phyloP scores from a whole-genome alignment of 2,329 filamentous ascomycete species.

The Canariomyces notabilis region DNA sequence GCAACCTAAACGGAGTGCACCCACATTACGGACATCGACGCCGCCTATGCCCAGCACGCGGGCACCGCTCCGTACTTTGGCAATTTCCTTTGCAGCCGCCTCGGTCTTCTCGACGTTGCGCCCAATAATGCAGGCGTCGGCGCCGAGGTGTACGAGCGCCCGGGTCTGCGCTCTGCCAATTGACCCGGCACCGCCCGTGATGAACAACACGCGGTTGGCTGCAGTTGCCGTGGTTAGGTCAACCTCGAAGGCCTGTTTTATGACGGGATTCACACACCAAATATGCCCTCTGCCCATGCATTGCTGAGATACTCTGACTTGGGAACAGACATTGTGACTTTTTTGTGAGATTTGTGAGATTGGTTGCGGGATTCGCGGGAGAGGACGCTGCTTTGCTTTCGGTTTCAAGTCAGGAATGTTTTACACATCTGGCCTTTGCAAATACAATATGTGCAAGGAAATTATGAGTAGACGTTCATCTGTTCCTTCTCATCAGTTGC shows the following conservation, averaged over 20 bases:
- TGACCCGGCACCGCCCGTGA: conserved; percentile 87
- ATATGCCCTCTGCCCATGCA: conserved; percentile 83
- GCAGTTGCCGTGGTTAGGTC: neutral
- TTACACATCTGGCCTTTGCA: too few species aligned
- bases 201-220: conserved; percentile 89
- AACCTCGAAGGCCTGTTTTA: neutral
- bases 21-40: conserved; percentile 68
- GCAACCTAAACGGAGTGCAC: conserved; percentile 27
- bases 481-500: too few species aligned
- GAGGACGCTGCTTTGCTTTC: too few species aligned
- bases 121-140: conserved; percentile 89
- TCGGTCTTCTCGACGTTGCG: conserved; percentile 87
- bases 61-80: conserved; percentile 68
- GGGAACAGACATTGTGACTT: conserved; percentile 62
- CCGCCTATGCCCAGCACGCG: conserved; percentile 84
- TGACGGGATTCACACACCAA: conserved; percentile 51
- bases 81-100: conserved; percentile 72
- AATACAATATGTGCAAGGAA: too few species aligned
- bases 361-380: too few species aligned
- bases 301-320: conserved; percentile 73
- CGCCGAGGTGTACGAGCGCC: conserved; percentile 84
- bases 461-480: too few species aligned
- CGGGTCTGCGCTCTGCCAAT: conserved; percentile 94
- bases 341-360: too few species aligned
- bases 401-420: too few species aligned